Evolutionary conservation across 1,284 basidiomycete genomes (phyloP).

Genomic region (Pterulicium gracile): DNA sequence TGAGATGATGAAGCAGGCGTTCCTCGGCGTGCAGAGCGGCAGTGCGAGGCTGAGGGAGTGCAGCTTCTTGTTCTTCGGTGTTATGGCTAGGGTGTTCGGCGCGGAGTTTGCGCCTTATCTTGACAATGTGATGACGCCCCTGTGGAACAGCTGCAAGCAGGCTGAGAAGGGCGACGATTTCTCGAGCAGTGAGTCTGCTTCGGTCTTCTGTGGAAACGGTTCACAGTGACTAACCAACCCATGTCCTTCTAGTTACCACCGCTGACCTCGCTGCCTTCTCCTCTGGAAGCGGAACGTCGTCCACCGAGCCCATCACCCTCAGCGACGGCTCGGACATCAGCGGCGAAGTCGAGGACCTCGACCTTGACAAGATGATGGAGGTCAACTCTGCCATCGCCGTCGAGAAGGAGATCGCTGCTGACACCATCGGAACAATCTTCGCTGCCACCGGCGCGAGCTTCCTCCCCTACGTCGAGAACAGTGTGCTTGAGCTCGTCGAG

Average conservation of each 20-base stretch:
- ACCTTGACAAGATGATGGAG: conserved; percentile 78
- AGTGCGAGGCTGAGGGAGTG: conserved; percentile 88
- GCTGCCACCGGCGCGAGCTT: conserved; percentile 76
- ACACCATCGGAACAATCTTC: conserved; percentile 92
- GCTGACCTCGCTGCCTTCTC: conserved; percentile 51
- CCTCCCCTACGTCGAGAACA: conserved; percentile 80
- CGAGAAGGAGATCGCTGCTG: conserved; percentile 98
- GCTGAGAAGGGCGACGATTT: conserved; percentile 67
- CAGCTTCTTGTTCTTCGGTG: conserved; percentile 97
- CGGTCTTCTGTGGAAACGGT: conserved; percentile 5
- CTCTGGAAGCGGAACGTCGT: conserved; percentile 50
- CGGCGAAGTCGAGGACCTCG: conserved; percentile 70
- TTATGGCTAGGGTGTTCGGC: conserved; percentile 93
- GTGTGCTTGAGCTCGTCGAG: conserved; percentile 74
- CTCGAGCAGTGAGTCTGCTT: conserved; percentile 25
- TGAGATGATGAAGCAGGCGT: conserved; percentile 93
- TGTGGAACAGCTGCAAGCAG: conserved; percentile 83
- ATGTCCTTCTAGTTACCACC: conserved; percentile 28
- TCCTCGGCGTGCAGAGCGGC: conserved; percentile 84
- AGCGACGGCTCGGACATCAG: conserved; percentile 38
- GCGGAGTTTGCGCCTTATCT: conserved; percentile 91
- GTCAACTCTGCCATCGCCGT: conserved; percentile 96
- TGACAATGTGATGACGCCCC: conserved; percentile 76
- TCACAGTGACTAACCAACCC: conserved; percentile 1
- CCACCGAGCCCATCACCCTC: conserved; percentile 55